Evolutionary conservation across 2,329 filamentous ascomycete species (phyloP).

Genomic region (Ascochyta pisi): DNA sequence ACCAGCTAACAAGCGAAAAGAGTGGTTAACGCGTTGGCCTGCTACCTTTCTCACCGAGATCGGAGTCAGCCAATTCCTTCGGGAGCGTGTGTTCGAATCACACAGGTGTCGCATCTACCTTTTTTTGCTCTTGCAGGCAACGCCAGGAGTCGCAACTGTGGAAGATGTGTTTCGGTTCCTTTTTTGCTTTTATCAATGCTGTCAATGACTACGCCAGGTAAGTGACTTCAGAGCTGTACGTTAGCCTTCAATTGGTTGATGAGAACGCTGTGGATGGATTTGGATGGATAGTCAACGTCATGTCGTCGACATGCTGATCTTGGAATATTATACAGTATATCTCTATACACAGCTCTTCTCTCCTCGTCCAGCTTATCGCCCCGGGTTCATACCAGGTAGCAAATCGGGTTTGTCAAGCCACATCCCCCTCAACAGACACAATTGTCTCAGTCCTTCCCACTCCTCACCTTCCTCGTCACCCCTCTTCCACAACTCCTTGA

Average conservation of each 20-base stretch:
- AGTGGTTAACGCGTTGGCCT: conserved; percentile 39
- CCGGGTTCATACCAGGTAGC: conserved; percentile 84
- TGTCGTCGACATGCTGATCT: neutral
- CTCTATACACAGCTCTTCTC: neutral
- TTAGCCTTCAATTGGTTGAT: neutral
- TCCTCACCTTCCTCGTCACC: conserved; percentile 92
- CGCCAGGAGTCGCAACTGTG: too few relatives aligned
- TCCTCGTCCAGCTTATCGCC: neutral
- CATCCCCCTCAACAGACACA: conserved; percentile 84
- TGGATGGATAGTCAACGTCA: neutral
- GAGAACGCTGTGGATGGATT: neutral
- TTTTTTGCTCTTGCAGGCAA: neutral
- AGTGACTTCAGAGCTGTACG: too few relatives aligned
- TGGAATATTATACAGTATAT: conserved; percentile 11
- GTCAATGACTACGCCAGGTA: too few relatives aligned
- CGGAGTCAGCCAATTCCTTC: conserved; percentile 34
- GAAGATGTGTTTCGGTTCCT: too few relatives aligned
- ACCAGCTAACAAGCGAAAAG: neutral
- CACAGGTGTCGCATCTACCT: conserved; percentile 30
- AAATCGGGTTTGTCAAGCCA: conserved; percentile 86
- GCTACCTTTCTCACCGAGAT: conserved; percentile 15
- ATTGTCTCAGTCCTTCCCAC: conserved; percentile 86
- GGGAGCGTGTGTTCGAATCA: conserved; percentile 40
- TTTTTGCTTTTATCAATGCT: too few relatives aligned
- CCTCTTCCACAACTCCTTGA: conserved; percentile 77